Evolutionary conservation across 2,329 filamentous ascomycete genomes (phyloP).

Genomic region (Venturia aucupariae): DNA sequence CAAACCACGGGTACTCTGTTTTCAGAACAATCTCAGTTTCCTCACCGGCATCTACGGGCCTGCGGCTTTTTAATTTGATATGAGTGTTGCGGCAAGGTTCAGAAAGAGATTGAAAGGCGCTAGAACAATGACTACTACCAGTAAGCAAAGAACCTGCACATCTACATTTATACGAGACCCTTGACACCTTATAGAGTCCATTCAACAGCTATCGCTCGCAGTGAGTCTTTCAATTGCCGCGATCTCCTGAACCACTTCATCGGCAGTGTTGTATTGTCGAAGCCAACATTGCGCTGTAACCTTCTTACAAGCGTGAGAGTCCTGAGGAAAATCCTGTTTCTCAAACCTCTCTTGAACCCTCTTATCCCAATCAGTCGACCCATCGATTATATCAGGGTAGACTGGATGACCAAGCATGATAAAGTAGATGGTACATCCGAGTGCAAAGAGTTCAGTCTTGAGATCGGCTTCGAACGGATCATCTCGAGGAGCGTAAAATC

Average conservation of each 20-base stretch:
- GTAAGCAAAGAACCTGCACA: background rate
- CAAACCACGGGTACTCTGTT: no score
- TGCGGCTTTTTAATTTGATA: no score
- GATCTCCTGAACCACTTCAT: slow-evolving; percentile 16
- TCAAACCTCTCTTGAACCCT: slow-evolving; percentile 23
- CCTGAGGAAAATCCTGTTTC: slow-evolving; percentile 23
- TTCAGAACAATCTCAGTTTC: no score
- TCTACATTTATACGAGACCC: background rate
- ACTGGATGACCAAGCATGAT: slow-evolving; percentile 27
- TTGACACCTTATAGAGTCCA: background rate
- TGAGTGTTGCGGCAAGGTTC: no score
- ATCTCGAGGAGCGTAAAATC: slow-evolving; percentile 20
- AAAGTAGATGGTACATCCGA: slow-evolving; percentile 29
- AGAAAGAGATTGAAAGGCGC: background rate
- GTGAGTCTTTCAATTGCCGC: background rate
- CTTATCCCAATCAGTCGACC: slow-evolving; percentile 16
- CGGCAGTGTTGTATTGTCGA: slow-evolving; percentile 16
- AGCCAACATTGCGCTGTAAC: slow-evolving; percentile 26
- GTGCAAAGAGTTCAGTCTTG: slow-evolving; percentile 27
- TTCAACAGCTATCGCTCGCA: background rate
- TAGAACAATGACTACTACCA: background rate
- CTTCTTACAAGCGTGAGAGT: slow-evolving; percentile 21
- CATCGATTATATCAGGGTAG: slow-evolving; percentile 21
- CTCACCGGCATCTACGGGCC: no score
- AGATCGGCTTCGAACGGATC: slow-evolving; percentile 17